Evolutionary conservation across 306 rosid genomes (phyloP).

Genomic region (Cucurbita ficifolia): DNA sequence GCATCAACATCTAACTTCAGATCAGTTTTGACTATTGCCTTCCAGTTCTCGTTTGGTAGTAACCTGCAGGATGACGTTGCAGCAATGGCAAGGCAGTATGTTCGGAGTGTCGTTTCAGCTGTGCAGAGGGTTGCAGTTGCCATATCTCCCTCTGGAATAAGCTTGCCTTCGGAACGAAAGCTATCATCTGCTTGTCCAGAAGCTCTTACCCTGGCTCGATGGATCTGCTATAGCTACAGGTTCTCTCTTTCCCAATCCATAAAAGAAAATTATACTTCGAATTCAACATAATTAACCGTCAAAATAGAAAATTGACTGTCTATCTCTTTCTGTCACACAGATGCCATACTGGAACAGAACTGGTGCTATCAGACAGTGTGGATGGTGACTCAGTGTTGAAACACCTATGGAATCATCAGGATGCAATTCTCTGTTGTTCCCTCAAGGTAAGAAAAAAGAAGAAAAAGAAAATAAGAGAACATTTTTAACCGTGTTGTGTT

Average conservation of each 20-base stretch:
- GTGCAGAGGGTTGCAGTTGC: conserved; percentile 96
- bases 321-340: conserved; percentile 15
- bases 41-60: conserved; percentile 80
- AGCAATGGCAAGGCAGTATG: conserved; percentile 78
- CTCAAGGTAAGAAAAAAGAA: conserved; percentile 28
- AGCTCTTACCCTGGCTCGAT: conserved; percentile 65
- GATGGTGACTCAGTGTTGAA: conserved; percentile 53
- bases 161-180: conserved; percentile 43
- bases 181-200: conserved; percentile 66
- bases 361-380: conserved; percentile 43
- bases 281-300: neutral
- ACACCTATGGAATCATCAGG: conserved; percentile 74
- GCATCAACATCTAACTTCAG: conserved; percentile 34
- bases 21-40: conserved; percentile 86
- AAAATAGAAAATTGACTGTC: neutral
- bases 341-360: conserved; percentile 49
- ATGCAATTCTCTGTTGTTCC: conserved; percentile 88
- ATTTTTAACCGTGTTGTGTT: too few relatives aligned
- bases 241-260: neutral
- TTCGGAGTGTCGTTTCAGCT: conserved; percentile 67
- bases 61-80: conserved; percentile 64
- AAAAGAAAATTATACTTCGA: neutral
- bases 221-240: conserved; percentile 93
- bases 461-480: neutral
- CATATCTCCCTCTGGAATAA: conserved; percentile 68